Conservation (phyloP, 2,329 filamentous ascomycete species). For the Grosmannia huntii region DNA sequence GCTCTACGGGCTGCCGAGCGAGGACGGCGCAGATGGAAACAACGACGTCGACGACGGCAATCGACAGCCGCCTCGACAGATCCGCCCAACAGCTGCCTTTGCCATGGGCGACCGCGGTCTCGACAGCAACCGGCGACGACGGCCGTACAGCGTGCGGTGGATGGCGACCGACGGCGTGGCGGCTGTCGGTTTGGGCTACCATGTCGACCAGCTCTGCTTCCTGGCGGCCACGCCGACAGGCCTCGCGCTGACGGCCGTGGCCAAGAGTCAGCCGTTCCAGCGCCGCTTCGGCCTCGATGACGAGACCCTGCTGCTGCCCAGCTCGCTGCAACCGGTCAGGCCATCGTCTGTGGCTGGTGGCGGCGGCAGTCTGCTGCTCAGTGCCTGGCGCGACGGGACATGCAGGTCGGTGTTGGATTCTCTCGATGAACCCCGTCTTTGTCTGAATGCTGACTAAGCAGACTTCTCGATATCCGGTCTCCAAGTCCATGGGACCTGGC, state of each 20-base stretch:
- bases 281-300: constrained; percentile 15
- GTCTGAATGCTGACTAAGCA: constrained; percentile 8
- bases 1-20: constrained; percentile 20
- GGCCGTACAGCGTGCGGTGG: constrained; percentile 27
- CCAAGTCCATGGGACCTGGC: constrained; percentile 31
- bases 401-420: constrained; percentile 17
- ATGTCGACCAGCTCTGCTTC: constrained; percentile 29
- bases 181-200: constrained; percentile 31
- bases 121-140: constrained; percentile 8
- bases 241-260: constrained; percentile 21
- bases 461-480: constrained; percentile 36
- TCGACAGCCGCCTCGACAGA: neutral
- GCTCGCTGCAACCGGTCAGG: constrained; percentile 32
- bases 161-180: constrained; percentile 30
- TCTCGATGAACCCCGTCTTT: neutral
- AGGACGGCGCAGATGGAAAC: neutral
- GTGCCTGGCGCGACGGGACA: constrained; percentile 40
- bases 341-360: constrained; percentile 19
- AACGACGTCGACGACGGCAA: neutral
- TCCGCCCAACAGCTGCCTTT: constrained; percentile 13
- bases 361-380: constrained; percentile 27
- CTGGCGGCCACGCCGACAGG: constrained; percentile 33
- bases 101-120: constrained; percentile 11
- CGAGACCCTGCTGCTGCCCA: constrained; percentile 16
- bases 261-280: constrained; percentile 11